Percentiles rank a stretch among this genome's conserved stretches.
These are phyloP conservation scores for Hygrophila difformis DNA, from an alignment of 257 asterid genomes.

Conservation along the genomic window DNA sequence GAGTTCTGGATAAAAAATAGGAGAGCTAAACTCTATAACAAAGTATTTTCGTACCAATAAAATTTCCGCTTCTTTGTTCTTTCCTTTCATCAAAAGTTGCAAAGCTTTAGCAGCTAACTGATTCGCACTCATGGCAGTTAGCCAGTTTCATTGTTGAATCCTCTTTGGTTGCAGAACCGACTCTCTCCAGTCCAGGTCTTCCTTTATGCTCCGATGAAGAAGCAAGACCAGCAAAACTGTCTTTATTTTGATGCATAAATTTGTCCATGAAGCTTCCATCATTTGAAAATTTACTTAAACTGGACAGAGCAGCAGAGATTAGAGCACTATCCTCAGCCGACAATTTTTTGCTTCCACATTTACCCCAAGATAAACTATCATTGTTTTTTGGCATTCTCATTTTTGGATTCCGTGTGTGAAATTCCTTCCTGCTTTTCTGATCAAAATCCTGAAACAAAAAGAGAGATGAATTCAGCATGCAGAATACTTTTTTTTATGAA, in stretches of 20 bases:
- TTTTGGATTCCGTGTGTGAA: conserved; percentile 30
- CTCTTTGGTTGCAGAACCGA: conserved; percentile 20
- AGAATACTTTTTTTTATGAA: no score
- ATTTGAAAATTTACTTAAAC: conserved; percentile 54
- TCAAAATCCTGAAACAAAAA: conserved; percentile 22
- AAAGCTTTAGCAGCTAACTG: conserved; percentile 92
- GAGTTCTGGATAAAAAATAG: no score
- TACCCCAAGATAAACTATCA: conserved; percentile 81
- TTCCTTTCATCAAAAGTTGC: conserved; percentile 94
- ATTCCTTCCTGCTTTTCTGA: conserved; percentile 28
- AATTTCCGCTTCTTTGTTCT: conserved; percentile 79
- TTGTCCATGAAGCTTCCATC: conserved; percentile 73
- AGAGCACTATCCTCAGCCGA: conserved; percentile 56
- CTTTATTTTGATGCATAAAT: conserved; percentile 30
- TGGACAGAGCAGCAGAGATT: conserved; percentile 67
- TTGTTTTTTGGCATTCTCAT: conserved; percentile 78
- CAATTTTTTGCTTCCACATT: conserved; percentile 35
- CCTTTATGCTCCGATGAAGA: conserved; percentile 28
- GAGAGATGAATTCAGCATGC: no score
- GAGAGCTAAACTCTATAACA: neutral
- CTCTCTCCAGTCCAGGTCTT: conserved; percentile 22
- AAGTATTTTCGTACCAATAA: conserved; percentile 51
- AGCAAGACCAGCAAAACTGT: conserved; percentile 20
- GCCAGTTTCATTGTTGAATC: conserved; percentile 31
- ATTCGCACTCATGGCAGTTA: conserved; percentile 61